These are phyloP conservation scores for Eucalyptus polyanthemos DNA, from an alignment of 345 rosid species.

Conservation along the genomic window DNA sequence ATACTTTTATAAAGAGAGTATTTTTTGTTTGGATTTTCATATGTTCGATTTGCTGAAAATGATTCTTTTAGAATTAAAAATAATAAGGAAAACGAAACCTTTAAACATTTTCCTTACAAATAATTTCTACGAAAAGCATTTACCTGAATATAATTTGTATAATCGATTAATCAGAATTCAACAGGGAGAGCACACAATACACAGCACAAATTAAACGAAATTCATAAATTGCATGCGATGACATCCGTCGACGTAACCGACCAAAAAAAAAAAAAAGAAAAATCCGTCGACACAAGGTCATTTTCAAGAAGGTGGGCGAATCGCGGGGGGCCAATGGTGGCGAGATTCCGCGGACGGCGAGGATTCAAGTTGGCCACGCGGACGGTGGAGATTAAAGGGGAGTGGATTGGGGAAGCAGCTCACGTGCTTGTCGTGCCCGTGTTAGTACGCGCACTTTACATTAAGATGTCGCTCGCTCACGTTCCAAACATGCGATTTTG, in stretches of 20 bases:
- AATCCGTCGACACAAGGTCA: background rate
- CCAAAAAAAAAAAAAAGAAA: no score
- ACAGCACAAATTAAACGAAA: no score
- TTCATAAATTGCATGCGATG: no score
- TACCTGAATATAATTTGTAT: no score
- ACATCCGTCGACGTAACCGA: background rate
- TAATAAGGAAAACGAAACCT: no score
- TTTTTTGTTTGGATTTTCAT: no score
- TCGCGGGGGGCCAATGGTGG: background rate
- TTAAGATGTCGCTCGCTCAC: background rate
- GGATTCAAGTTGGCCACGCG: background rate
- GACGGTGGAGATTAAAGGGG: background rate
- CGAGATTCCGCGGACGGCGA: background rate
- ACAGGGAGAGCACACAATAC: background rate
- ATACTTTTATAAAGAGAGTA: rapidly evolving
- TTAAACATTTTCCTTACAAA: no score
- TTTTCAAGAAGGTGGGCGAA: background rate
- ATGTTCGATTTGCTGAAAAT: no score
- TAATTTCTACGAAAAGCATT: no score
- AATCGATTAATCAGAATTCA: background rate
- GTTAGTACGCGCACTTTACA: background rate
- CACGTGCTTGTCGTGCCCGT: background rate
- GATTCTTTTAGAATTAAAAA: no score
- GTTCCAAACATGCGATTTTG: background rate
- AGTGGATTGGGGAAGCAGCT: background rate